Conservation (phyloP, 2,329 filamentous ascomycete species). For the Stemphylium beticola region DNA sequence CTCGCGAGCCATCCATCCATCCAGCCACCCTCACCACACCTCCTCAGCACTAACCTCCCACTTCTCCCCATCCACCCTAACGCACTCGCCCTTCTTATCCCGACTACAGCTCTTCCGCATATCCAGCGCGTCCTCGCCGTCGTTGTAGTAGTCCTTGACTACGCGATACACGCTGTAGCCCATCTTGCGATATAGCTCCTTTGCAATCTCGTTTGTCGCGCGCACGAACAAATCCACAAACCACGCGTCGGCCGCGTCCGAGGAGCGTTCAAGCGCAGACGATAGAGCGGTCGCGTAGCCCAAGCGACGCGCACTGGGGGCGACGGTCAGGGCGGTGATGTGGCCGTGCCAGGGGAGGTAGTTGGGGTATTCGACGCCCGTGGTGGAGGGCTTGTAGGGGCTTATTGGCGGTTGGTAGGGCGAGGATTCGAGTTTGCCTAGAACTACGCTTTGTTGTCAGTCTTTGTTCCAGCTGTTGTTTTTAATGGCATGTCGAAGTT, state of each 20-base stretch:
- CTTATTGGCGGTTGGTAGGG: slow-evolving; percentile 75
- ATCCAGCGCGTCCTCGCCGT: slow-evolving; percentile 94
- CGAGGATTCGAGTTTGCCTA: slow-evolving; percentile 90
- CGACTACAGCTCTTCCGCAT: slow-evolving; percentile 92
- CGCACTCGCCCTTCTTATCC: slow-evolving; percentile 76
- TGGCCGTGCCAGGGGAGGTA: slow-evolving; percentile 99
- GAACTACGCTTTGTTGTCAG: slow-evolving; percentile 64
- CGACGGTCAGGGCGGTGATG: slow-evolving; percentile 93
- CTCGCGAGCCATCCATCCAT: too few relatives aligned
- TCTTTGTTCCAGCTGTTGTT: background rate
- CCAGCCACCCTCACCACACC: slow-evolving; percentile 68
- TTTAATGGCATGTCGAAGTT: background rate
- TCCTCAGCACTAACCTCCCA: slow-evolving; percentile 81
- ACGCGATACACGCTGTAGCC: slow-evolving; percentile 88
- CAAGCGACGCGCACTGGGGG: slow-evolving; percentile 81
- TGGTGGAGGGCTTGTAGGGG: slow-evolving; percentile 67
- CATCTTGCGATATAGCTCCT: slow-evolving; percentile 86
- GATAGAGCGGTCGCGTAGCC: slow-evolving; percentile 87
- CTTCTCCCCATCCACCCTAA: slow-evolving; percentile 80
- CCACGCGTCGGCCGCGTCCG: slow-evolving; percentile 84
- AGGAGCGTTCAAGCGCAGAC: slow-evolving; percentile 79
- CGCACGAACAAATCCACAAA: slow-evolving; percentile 96
- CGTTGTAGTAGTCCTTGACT: slow-evolving; percentile 91
- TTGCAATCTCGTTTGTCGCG: slow-evolving; percentile 84
- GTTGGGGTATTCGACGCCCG: slow-evolving; percentile 57